These are phyloP conservation scores for Leptographium procerum DNA, from an alignment of 2,329 filamentous ascomycete genomes.

Conservation along the genomic window DNA sequence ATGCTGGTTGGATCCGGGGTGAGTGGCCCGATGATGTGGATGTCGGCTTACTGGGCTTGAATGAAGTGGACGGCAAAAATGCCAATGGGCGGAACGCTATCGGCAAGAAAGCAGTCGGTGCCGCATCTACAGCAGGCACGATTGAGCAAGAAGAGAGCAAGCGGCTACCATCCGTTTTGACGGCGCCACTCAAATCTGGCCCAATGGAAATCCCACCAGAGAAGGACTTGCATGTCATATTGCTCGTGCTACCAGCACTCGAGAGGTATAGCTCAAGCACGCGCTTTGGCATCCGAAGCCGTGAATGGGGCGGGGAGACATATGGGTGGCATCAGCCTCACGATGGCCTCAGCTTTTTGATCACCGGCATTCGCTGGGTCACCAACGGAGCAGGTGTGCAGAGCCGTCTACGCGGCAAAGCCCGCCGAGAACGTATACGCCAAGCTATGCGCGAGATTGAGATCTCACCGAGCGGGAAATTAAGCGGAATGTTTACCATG, in stretches of 20 bases:
- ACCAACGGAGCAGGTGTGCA: constrained; percentile 57
- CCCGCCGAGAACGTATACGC: constrained; percentile 43
- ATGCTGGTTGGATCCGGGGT: constrained; percentile 83
- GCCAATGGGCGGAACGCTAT: constrained; percentile 17
- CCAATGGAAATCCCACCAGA: constrained; percentile 54
- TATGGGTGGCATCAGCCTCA: constrained; percentile 32
- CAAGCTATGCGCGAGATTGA: constrained; percentile 43
- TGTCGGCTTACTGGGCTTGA: constrained; percentile 50
- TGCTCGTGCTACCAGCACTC: constrained; percentile 71
- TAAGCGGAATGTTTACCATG: constrained; percentile 17
- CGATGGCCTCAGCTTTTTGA: constrained; percentile 82
- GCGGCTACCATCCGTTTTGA: constrained; percentile 30
- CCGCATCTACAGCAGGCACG: background rate
- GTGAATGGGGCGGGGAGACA: constrained; percentile 52
- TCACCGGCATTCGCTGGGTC: constrained; percentile 74
- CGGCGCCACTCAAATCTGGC: constrained; percentile 43
- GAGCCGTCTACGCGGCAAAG: constrained; percentile 43
- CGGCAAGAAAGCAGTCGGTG: constrained; percentile 16
- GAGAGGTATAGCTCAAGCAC: constrained; percentile 65
- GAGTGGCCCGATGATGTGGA: constrained; percentile 77
- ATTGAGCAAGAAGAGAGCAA: constrained; percentile 5
- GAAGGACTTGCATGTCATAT: constrained; percentile 75
- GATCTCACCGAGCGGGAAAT: constrained; percentile 21
- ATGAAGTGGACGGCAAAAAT: constrained; percentile 15
- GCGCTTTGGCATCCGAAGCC: constrained; percentile 70